These are phyloP conservation scores for Chaetomiaceae sp. DNA, from an alignment of 2,329 filamentous ascomycete genomes.

Conservation along the genomic window DNA sequence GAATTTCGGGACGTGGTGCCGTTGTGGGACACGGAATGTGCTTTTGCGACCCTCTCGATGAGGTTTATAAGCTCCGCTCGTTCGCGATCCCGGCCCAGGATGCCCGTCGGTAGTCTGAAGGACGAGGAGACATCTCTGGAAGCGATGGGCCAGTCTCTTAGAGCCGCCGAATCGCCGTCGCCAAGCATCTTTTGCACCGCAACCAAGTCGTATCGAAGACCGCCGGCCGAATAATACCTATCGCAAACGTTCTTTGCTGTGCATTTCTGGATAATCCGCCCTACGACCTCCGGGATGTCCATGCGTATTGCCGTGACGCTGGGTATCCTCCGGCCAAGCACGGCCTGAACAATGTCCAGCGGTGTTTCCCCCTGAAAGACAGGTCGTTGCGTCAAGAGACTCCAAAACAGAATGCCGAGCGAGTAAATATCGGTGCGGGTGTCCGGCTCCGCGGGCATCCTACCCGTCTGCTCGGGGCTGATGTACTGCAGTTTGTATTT, in stretches of 20 bases:
- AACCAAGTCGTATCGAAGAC: slow-evolving; percentile 74
- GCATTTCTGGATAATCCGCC: slow-evolving; percentile 83
- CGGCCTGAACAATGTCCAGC: slow-evolving; percentile 86
- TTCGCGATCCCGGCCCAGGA: slow-evolving; percentile 76
- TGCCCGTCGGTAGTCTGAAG: slow-evolving; percentile 76
- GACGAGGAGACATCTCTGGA: slow-evolving; percentile 88
- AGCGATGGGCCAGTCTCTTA: slow-evolving; percentile 72
- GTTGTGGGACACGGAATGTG: slow-evolving; percentile 49
- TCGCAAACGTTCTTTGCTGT: slow-evolving; percentile 84
- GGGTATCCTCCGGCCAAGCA: slow-evolving; percentile 73
- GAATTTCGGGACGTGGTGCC: slow-evolving; percentile 45
- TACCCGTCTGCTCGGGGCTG: slow-evolving; percentile 89
- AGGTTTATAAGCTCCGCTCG: slow-evolving; percentile 65
- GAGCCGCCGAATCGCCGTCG: slow-evolving; percentile 65
- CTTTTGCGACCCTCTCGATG: slow-evolving; percentile 70
- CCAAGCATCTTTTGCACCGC: slow-evolving; percentile 69
- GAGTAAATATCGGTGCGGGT: slow-evolving; percentile 91
- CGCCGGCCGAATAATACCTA: slow-evolving; percentile 83
- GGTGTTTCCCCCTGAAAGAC: slow-evolving; percentile 77
- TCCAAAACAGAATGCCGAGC: slow-evolving; percentile 85
- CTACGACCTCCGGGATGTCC: slow-evolving; percentile 79
- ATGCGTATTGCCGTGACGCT: slow-evolving; percentile 71
- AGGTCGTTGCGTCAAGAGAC: slow-evolving; percentile 70
- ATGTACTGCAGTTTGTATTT: slow-evolving; percentile 89
- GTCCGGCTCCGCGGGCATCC: slow-evolving; percentile 88